Evolutionary conservation across 1,139 yeast genomes (phyloP).

Genomic region (Magnusiomyces tetraspermus): DNA sequence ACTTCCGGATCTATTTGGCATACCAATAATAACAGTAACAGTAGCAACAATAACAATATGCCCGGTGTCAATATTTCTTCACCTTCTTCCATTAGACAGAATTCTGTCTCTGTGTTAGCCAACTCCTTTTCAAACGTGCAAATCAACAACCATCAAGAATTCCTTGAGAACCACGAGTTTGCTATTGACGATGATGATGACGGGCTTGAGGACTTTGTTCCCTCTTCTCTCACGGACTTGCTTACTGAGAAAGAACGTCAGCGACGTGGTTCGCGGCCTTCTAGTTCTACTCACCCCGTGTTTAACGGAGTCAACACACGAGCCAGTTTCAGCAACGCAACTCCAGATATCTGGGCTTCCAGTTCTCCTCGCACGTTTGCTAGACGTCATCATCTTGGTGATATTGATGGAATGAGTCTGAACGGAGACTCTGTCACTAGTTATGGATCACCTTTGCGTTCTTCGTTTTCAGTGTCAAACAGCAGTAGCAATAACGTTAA

Average conservation of each 20-base stretch:
- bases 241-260: constrained; percentile 69
- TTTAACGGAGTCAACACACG: background rate
- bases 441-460: constrained; percentile 10
- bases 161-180: background rate
- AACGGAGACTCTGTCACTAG: constrained; percentile 7
- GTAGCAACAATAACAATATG: too few species aligned
- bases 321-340: background rate
- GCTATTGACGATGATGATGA: constrained; percentile 27
- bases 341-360: constrained; percentile 11
- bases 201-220: constrained; percentile 58
- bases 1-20: constrained; percentile 8
- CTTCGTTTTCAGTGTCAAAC: constrained; percentile 6
- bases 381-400: constrained; percentile 1
- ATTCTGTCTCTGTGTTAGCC: constrained; percentile 10
- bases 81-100: constrained; percentile 10
- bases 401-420: constrained; percentile 4
- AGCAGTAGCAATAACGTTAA: background rate
- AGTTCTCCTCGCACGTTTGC: constrained; percentile 11
- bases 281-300: constrained; percentile 9
- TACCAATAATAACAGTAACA: background rate
- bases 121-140: constrained; percentile 7
- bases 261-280: constrained; percentile 53
- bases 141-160: background rate
- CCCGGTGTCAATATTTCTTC: constrained; percentile 7
- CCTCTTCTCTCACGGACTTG: constrained; percentile 61